Evolutionary conservation across 2,329 filamentous ascomycete genomes (phyloP), one percentile per base, ranked within the genome.

Genomic region (Pseudopyricularia javanii): DNA sequence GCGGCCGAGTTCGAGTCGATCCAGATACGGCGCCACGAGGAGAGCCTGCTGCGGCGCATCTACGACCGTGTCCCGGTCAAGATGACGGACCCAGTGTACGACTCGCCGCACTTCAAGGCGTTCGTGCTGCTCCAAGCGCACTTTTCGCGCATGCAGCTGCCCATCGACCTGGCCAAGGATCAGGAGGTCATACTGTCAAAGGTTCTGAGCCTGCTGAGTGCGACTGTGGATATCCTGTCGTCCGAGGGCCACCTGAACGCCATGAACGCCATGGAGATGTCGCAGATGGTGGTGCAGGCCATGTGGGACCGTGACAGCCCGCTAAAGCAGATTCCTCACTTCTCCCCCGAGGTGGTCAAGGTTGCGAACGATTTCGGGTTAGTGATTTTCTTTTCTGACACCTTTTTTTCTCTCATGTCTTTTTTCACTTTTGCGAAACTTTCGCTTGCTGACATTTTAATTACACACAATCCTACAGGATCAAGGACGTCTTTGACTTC

Each of bases 281-380:
- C 88, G 12, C 93, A 98, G 66, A 98, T 98, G 93, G 88, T 94
- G 52, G 91, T 98, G 3, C 93, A 98, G 70, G 91, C 86, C 50
- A 95, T 97, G 88, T 98, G 93, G 93, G 91, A 98, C 70, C 86
- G 91, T 54, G 93, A 98, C 67, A 94, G 88, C 62, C 91, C 93
- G 37, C 78, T 98, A 59, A 96, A 96, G 73, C 93, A 98, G 69
- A 96, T 98, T 63, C 93, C 93, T 59, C 89, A 97, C 72, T 97
- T 97, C 67, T 82, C 85, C 15, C 80, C 85, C 35, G 85, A 91
- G 56, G 85, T 86, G 50, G 84, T 97, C 59, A 86, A 91, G 68
- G 86, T 82, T 58, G 89, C 88, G 47, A 86, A 86, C 63, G 83
- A 87, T 54, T 87, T 83, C 64, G 85, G 80, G 81, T 87, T 82